phyloP scores from a whole-genome alignment of 441 rosid genomes.

The Sinapis alba region DNA sequence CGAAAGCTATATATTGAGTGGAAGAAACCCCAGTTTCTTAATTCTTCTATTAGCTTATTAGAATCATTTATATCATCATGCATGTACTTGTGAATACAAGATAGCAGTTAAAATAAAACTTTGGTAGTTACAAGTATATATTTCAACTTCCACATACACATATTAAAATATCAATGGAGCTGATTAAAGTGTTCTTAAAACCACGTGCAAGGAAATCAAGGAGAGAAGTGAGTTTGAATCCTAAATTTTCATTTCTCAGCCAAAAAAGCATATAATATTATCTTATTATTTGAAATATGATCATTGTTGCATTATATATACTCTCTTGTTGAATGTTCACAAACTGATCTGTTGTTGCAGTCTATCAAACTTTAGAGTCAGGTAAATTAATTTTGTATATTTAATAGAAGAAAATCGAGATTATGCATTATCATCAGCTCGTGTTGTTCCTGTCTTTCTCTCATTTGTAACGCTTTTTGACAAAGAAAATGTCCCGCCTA shows the following conservation, averaged over 20 bases:
- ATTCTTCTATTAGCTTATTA: not conserved
- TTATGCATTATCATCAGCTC: not conserved
- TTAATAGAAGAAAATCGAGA: not conserved
- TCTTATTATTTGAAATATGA: not conserved
- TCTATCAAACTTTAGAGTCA: not conserved
- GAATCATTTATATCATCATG: not conserved
- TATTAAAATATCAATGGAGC: not conserved
- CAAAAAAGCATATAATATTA: not conserved
- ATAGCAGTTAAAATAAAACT: not conserved
- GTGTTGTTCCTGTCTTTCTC: conserved; percentile 11
- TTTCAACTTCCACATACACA: conserved; percentile 2
- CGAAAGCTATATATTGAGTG: conserved; percentile 40
- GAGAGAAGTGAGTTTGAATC: not conserved
- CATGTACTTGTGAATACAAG: not conserved
- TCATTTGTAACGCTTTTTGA: conserved; percentile 28
- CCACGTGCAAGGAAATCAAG: not conserved
- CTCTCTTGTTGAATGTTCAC: not conserved
- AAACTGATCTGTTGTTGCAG: not conserved
- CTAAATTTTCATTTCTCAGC: not conserved
- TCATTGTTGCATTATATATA: not conserved
- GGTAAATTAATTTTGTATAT: not conserved
- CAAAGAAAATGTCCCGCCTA: conserved; percentile 34
- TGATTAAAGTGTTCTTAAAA: not conserved
- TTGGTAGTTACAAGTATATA: not conserved
- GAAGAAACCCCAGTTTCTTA: conserved; percentile 29